Conservation (phyloP, 2,329 filamentous ascomycete species). For the Penicillium thymicola region DNA sequence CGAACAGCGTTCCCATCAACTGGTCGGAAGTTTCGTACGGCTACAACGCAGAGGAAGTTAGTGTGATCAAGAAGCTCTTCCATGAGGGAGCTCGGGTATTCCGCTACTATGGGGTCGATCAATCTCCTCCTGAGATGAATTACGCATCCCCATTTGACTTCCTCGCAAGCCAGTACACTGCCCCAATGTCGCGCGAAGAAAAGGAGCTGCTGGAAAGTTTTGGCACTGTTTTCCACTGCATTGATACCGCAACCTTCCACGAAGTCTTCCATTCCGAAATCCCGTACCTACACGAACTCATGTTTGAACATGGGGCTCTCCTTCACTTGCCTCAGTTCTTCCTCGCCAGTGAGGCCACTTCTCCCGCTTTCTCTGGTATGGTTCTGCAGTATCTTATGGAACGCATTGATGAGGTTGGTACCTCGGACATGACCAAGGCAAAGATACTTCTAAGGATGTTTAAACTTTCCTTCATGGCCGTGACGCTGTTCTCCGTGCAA, state of each 20-base stretch:
- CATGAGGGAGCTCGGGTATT: slow-evolving; percentile 95
- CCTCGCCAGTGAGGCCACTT: slow-evolving; percentile 96
- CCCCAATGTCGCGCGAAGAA: slow-evolving; percentile 90
- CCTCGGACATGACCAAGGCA: slow-evolving; percentile 84
- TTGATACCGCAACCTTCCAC: slow-evolving; percentile 96
- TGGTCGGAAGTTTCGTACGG: slow-evolving; percentile 96
- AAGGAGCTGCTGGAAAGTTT: slow-evolving; percentile 97
- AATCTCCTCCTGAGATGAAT: slow-evolving; percentile 66
- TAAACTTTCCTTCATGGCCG: slow-evolving; percentile 98
- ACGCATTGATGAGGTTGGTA: slow-evolving; percentile 90
- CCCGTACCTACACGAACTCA: slow-evolving; percentile 92
- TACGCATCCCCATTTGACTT: slow-evolving; percentile 84
- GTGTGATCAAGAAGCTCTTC: slow-evolving; percentile 95
- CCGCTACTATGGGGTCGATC: slow-evolving; percentile 91
- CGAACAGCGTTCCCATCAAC: slow-evolving; percentile 74
- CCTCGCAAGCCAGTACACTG: slow-evolving; percentile 91
- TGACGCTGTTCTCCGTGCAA: slow-evolving; percentile 88
- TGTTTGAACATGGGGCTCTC: slow-evolving; percentile 91
- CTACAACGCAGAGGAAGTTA: slow-evolving; percentile 94
- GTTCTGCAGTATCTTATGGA: slow-evolving; percentile 96
- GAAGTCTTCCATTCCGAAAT: slow-evolving; percentile 98
- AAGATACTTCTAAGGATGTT: slow-evolving; percentile 91
- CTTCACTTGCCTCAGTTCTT: slow-evolving; percentile 97
- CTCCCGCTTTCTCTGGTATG: slow-evolving; percentile 97
- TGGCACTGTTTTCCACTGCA: slow-evolving; percentile 96